Evolutionary conservation across 495 filamentous ascomycete genomes (phyloP).

Genomic region (Hapsidospora chrysogenum): DNA sequence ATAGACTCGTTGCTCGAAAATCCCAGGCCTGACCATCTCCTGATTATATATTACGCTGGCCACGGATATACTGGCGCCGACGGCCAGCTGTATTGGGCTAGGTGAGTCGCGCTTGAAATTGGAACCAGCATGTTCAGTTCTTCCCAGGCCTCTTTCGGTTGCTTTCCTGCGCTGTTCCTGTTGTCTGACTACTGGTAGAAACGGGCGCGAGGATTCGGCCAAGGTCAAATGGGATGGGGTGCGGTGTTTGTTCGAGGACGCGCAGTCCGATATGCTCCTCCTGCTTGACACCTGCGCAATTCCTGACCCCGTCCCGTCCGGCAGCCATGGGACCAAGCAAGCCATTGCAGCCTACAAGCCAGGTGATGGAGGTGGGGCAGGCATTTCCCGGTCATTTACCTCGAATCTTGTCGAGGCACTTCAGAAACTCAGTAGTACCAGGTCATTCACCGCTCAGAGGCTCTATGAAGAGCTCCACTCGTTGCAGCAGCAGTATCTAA

Average conservation of each 20-base stretch:
- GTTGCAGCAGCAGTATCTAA: conserved; percentile 21
- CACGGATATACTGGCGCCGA: conserved; percentile 31
- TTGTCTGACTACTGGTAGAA: conserved; percentile 11
- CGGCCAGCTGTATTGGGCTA: conserved; percentile 37
- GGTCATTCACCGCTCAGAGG: conserved; percentile 29
- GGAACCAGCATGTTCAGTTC: background rate
- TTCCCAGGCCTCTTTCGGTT: background rate
- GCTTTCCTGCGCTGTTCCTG: conserved; percentile 4
- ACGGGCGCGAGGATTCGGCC: conserved; percentile 20
- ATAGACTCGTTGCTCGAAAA: conserved; percentile 32
- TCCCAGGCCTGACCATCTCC: conserved; percentile 32
- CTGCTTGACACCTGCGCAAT: conserved; percentile 28
- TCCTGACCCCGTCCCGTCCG: conserved; percentile 21
- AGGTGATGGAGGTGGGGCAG: conserved; percentile 15
- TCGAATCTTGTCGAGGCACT: conserved; percentile 30
- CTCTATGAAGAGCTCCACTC: conserved; percentile 31
- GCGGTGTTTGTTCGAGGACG: conserved; percentile 31
- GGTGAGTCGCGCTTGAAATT: conserved; percentile 21
- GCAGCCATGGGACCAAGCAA: conserved; percentile 33
- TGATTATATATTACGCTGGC: conserved; percentile 41
- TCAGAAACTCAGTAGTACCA: conserved; percentile 21
- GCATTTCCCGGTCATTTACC: conserved; percentile 27
- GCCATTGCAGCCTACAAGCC: conserved; percentile 33
- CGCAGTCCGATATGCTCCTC: conserved; percentile 30
- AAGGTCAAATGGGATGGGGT: conserved; percentile 32